Conservation (phyloP, 108 stramenopile species). For the Nitzschia inconspicua region DNA sequence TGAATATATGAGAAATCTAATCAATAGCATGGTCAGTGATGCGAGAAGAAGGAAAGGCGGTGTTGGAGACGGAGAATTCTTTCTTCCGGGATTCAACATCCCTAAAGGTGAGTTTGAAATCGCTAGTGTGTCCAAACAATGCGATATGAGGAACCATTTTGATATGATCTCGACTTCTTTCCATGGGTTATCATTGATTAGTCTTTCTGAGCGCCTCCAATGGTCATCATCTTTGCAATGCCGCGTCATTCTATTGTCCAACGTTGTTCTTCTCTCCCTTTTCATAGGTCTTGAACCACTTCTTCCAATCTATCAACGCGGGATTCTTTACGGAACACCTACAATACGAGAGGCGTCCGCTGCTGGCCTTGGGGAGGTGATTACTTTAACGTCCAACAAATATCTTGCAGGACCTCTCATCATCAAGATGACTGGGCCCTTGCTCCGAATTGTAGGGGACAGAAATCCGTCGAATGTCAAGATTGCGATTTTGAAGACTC, state of each 20-base stretch:
- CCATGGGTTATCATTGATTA: slow-evolving; percentile 57
- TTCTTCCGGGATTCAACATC: slow-evolving; percentile 93
- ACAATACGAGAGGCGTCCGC: slow-evolving; percentile 86
- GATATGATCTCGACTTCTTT: slow-evolving; percentile 48
- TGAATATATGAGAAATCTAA: slow-evolving; percentile 85
- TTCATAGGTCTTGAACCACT: slow-evolving; percentile 89
- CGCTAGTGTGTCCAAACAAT: neutral
- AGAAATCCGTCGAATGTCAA: slow-evolving; percentile 91
- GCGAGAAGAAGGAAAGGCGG: slow-evolving; percentile 80
- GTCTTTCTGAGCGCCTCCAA: slow-evolving; percentile 74
- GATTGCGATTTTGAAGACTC: slow-evolving; percentile 87
- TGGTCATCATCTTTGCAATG: neutral
- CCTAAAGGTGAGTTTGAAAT: slow-evolving; percentile 74
- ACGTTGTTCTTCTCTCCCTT: neutral
- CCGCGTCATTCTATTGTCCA: neutral
- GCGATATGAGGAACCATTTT: slow-evolving; percentile 34
- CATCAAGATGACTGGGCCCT: slow-evolving; percentile 96
- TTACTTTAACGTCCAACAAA: slow-evolving; percentile 82
- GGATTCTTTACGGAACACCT: slow-evolving; percentile 90
- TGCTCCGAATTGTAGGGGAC: slow-evolving; percentile 98
- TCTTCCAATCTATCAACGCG: slow-evolving; percentile 95
- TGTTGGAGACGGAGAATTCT: slow-evolving; percentile 86
- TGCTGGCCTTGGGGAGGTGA: slow-evolving; percentile 92
- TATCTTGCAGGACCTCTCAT: slow-evolving; percentile 87
- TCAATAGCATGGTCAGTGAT: slow-evolving; percentile 90